Base-by-base conservation (phyloP, 805 yeast species). In the Cyberlindnera bimundalis region DNA sequence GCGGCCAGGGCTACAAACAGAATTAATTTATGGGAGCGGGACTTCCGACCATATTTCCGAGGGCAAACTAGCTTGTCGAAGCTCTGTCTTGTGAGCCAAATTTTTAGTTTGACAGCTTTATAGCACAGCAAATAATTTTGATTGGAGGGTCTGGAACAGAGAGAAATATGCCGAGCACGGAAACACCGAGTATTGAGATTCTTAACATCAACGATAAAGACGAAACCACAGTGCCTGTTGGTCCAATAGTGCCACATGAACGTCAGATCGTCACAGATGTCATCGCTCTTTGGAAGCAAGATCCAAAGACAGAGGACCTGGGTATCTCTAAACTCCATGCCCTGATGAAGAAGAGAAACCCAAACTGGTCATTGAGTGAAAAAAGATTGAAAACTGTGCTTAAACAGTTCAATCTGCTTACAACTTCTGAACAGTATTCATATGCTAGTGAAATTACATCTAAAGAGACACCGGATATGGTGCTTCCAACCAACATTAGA, bases 241-340 rank as follows among this genome's bases (percentile, higher is more conserved):
- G 44, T 29, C 58, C 60, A 3, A 33, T 50, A 5, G 55, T 51
- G 3, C 65, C 65, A 1, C 52, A 45, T 29, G 61, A 57, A 21
- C 49, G 52, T 12, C 45, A 44, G 33, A 43, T 57, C 19, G 59
- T 57, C 24, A 78, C 76, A 39, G 74, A 71, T 26, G 78, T 83
- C n/a, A 72, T 81, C 30, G 64, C 68, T 6, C 59, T 82, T 9
- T 84, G 93, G 91, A 78, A 76, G 48, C 70, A 71, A 38, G 87
- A 83, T 50, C 80, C 86, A 2, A 61, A 70, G 2, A 72, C 79
- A 19, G 89, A 83, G 54, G 64, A 73, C 10, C 56, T 80, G 16
- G 81, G 84, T 2, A 61, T 73, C 9, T 66, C 69, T 11, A 77
- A 79, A 49, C 64, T 85, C 16, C 78, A 72, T 41, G 67, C 65